A percentile compares a stretch with the other conserved stretches of the same genome.
These are phyloP conservation scores for Phytophthora lateralis DNA, from an alignment of 352 stramenopile genomes.

Conservation along the genomic window DNA sequence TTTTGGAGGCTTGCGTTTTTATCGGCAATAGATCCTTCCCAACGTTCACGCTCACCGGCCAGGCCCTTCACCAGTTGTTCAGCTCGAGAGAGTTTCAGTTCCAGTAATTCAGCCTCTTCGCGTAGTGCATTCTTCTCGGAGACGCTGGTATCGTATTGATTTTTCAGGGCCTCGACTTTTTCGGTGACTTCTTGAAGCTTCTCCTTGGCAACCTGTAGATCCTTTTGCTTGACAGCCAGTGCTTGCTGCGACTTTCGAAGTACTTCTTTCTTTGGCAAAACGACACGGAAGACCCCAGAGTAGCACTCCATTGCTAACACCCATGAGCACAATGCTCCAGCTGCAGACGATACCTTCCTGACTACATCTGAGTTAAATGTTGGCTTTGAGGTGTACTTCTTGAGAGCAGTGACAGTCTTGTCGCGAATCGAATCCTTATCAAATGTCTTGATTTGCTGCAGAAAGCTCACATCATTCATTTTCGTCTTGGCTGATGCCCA, in stretches of 20 bases:
- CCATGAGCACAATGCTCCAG: constrained; percentile 91
- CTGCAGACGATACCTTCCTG: constrained; percentile 89
- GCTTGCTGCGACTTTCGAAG: constrained; percentile 88
- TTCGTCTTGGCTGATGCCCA: constrained; percentile 95
- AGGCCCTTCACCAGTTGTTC: constrained; percentile 95
- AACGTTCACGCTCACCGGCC: constrained; percentile 93
- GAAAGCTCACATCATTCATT: constrained; percentile 93
- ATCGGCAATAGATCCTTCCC: constrained; percentile 90
- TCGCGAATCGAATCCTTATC: constrained; percentile 96
- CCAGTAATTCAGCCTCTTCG: constrained; percentile 92
- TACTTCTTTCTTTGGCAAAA: constrained; percentile 91
- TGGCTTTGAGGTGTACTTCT: constrained; percentile 92
- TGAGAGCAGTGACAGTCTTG: constrained; percentile 93
- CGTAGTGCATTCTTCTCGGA: constrained; percentile 93
- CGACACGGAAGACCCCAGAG: constrained; percentile 84
- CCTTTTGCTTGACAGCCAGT: constrained; percentile 87
- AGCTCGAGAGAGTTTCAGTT: constrained; percentile 93
- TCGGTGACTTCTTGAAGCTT: constrained; percentile 91
- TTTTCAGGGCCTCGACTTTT: constrained; percentile 92
- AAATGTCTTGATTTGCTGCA: constrained; percentile 95
- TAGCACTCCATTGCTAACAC: constrained; percentile 94
- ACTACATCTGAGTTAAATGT: constrained; percentile 89
- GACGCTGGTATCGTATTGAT: constrained; percentile 92
- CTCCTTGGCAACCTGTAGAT: constrained; percentile 89
- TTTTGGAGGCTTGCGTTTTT: constrained; percentile 90